phyloP scores from a whole-genome alignment of 208 protist genomes.

The Borovskyia barvae region DNA sequence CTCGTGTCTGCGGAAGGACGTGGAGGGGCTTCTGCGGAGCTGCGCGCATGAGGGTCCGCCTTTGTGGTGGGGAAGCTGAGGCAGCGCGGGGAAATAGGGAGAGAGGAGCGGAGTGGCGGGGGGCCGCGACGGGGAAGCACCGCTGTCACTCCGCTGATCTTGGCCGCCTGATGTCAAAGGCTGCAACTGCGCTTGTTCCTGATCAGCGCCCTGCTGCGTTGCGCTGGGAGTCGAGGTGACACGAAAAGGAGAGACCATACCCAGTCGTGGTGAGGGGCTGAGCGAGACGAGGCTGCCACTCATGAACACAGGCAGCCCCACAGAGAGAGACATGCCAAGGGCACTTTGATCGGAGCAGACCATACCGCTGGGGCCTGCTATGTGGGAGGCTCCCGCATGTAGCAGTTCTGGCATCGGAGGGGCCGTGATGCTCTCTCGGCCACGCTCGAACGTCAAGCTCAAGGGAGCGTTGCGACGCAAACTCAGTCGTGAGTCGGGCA shows the following conservation, averaged over 20 bases:
- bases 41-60: no score
- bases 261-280: background rate
- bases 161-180: background rate
- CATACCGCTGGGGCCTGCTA: background rate
- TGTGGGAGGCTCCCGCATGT: background rate
- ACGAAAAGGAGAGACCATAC: background rate
- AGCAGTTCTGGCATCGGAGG: no score
- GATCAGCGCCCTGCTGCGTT: background rate
- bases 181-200: no score
- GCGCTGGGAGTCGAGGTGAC: background rate
- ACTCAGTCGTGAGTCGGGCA: no score
- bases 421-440: no score
- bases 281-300: constrained; percentile 10
- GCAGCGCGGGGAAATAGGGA: no score
- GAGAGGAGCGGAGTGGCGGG: background rate
- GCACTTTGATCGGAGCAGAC: background rate
- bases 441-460: no score
- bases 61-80: no score
- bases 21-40: no score
- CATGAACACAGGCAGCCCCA: constrained; percentile 14
- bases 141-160: background rate
- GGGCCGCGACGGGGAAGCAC: background rate
- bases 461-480: no score
- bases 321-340: background rate
- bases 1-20: no score